Evolutionary conservation across 2,329 filamentous ascomycete genomes (phyloP).

Genomic region (Arthrobotrys musiformis): DNA sequence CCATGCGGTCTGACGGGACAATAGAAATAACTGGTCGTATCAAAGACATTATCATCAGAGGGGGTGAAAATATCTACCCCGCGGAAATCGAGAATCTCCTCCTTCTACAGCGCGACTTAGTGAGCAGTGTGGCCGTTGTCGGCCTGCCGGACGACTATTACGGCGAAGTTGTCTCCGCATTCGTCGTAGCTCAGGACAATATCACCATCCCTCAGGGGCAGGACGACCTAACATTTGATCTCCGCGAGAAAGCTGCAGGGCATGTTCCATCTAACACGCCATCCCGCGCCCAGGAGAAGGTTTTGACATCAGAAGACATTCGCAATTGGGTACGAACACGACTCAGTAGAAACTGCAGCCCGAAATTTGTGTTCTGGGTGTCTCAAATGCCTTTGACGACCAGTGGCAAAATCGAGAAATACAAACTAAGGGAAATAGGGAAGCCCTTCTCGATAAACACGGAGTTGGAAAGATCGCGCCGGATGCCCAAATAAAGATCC

Average conservation of each 20-base stretch:
- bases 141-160: slow-evolving; percentile 83
- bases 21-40: slow-evolving; percentile 80
- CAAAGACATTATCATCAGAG: slow-evolving; percentile 94
- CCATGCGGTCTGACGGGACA: slow-evolving; percentile 79
- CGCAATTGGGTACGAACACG: slow-evolving; percentile 76
- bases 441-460: no score
- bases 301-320: slow-evolving; percentile 70
- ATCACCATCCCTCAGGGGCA: background rate
- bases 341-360: slow-evolving; percentile 80
- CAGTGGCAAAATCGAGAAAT: slow-evolving; percentile 97
- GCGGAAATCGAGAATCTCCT: slow-evolving; percentile 91
- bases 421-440: slow-evolving; percentile 61
- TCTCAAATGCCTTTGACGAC: slow-evolving; percentile 89
- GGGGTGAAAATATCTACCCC: slow-evolving; percentile 85
- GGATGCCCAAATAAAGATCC: no score
- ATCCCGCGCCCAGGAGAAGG: slow-evolving; percentile 53
- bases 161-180: slow-evolving; percentile 87
- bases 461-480: no score
- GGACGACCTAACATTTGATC: background rate
- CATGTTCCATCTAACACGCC: background rate
- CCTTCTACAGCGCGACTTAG: slow-evolving; percentile 75
- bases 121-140: slow-evolving; percentile 82
- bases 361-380: slow-evolving; percentile 89
- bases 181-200: slow-evolving; percentile 67
- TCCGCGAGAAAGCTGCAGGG: background rate